A percentile compares a stretch with the other conserved stretches of the same genome.
Evolutionary conservation across 371 early-diverging fungal genomes (phyloP).

Genomic region (Haplosporangium sp.): DNA sequence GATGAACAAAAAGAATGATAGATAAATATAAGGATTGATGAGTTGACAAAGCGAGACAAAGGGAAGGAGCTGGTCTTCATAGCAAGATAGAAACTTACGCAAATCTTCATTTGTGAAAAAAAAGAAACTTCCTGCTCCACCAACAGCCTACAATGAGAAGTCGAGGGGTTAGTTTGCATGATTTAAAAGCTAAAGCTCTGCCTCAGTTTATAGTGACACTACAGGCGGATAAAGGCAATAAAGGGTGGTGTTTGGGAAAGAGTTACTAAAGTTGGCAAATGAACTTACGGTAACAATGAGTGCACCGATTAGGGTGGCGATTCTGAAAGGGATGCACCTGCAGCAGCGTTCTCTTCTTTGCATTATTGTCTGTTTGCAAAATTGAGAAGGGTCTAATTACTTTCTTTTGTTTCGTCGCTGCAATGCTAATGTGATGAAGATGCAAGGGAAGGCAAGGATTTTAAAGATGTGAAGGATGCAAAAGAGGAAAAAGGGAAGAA

Average conservation of each 20-base stretch:
- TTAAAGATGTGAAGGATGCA: not conserved
- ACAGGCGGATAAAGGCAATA: not conserved
- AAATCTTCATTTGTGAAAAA: slow-evolving; percentile 46
- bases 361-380: not conserved
- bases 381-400: not conserved
- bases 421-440: slow-evolving; percentile 6
- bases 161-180: no score
- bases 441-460: not conserved
- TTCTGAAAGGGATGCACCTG: slow-evolving; percentile 47
- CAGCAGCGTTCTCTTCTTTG: slow-evolving; percentile 32
- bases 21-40: not conserved
- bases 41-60: not conserved
- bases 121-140: slow-evolving; percentile 39
- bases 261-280: not conserved
- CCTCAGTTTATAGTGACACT: no score
- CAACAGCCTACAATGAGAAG: slow-evolving; percentile 20
- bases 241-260: not conserved
- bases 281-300: slow-evolving; percentile 38
- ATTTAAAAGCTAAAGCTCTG: no score
- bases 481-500: not conserved
- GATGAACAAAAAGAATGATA: not conserved
- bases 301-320: slow-evolving; percentile 45
- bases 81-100: slow-evolving; percentile 21
- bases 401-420: no score
- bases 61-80: no score